These are phyloP conservation scores for Dioscorea zingiberensis DNA, from an alignment of 106 monocot genomes.

Conservation along the genomic window DNA sequence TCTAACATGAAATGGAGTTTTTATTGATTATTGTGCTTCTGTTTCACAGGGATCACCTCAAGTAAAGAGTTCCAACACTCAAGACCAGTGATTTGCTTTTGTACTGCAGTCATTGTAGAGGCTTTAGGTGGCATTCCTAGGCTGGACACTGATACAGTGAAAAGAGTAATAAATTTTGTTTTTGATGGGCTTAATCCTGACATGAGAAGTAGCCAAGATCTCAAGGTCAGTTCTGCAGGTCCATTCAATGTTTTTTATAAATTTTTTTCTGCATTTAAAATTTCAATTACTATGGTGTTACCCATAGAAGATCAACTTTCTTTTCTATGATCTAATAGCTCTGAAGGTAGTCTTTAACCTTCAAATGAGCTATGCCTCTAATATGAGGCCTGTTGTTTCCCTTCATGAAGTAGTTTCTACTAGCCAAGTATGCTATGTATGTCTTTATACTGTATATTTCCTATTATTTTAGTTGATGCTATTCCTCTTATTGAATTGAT, in stretches of 20 bases:
- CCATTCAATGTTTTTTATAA: background rate
- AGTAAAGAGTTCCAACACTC: slow-evolving; percentile 57
- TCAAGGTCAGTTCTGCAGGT: slow-evolving; percentile 38
- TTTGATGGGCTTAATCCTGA: slow-evolving; percentile 59
- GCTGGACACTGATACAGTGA: slow-evolving; percentile 66
- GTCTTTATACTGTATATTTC: too few relatives aligned
- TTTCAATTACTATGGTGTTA: too few relatives aligned
- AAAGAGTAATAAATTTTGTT: slow-evolving; percentile 61
- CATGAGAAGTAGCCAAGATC: slow-evolving; percentile 44
- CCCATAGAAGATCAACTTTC: too few relatives aligned
- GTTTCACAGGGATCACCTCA: slow-evolving; percentile 54
- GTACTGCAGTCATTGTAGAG: slow-evolving; percentile 76
- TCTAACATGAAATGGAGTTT: background rate
- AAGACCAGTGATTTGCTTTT: slow-evolving; percentile 73
- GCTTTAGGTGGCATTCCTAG: slow-evolving; percentile 54
- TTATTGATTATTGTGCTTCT: background rate
- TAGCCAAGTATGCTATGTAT: too few relatives aligned
- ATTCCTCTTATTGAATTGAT: too few relatives aligned
- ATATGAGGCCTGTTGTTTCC: too few relatives aligned
- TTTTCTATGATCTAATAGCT: too few relatives aligned
- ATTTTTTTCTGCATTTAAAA: too few relatives aligned
- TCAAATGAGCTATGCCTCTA: too few relatives aligned
- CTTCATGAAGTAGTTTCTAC: too few relatives aligned
- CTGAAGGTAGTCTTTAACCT: too few relatives aligned
- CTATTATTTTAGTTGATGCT: too few relatives aligned